Evolutionary conservation across 1,284 basidiomycete species (phyloP), one percentile per base, ranked within the genome.

Genomic region (Rhodotorula sp.): DNA sequence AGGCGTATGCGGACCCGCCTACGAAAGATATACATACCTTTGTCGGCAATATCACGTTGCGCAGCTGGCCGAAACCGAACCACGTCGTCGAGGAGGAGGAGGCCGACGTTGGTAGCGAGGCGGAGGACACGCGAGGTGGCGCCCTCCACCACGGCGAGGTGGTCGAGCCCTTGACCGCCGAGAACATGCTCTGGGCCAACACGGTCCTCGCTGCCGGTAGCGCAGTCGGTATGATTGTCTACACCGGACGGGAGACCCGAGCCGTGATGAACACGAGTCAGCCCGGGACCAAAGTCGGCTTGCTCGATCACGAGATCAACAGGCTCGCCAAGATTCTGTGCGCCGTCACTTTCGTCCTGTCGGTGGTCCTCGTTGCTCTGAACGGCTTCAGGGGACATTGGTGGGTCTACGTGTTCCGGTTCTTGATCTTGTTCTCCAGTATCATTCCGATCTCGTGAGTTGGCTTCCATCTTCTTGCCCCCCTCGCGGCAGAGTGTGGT

Each of bases 241-340:
- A 98, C 80, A 99, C 96, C 1, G 96, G 96, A 0, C 84, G 89
- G 0, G 96, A 99, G 80, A 98, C 96, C 3, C 85, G 97, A 58
- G 95, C 96, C 0, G 95, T 98, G n/a, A 93, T 99, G 91, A 99
- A 99, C 78, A 99, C 96, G 2, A 94, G 91, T 76, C 93, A 97
- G 82, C 94, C 97, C 0, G 91, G 91, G 79, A 98, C 95, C 2
- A 99, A 99, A 81, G 88, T 93, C 62, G 96, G 97, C 5, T 81
- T 96, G 57, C 81, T 99, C 68, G 97, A 99, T 81, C 80, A 92
- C 64, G 97, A 99, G 82, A 95, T 99, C 77, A 99, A 99, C 81
- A 87, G 88, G 62, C 87, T 99, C 65, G 93, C 96, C 18, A 99
- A 99, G 91, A 98, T 99, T 73, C 86, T 99, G 3, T 98, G 95